Evolutionary conservation across 306 rosid species (phyloP).

Genomic region (Sophora flavescens): DNA sequence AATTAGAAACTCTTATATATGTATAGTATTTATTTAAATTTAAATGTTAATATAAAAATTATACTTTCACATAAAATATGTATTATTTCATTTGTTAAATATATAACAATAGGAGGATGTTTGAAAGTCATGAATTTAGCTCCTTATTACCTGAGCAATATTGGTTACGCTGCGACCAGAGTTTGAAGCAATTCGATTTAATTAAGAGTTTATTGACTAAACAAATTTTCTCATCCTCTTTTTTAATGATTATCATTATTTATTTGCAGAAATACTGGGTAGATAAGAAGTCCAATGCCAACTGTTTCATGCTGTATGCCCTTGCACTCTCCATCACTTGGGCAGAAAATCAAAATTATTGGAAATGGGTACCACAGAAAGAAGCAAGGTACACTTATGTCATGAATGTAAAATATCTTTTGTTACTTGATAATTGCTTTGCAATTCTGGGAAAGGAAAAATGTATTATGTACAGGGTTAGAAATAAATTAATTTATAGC

Average conservation of each 20-base stretch:
- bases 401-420: neutral
- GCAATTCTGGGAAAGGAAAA: neutral
- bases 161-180: neutral
- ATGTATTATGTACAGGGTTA: neutral
- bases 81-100: too few relatives aligned
- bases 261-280: slow-evolving; percentile 56
- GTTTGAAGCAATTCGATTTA: neutral
- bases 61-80: too few relatives aligned
- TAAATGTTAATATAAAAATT: too few relatives aligned
- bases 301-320: slow-evolving; percentile 79
- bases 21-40: too few relatives aligned
- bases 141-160: neutral
- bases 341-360: slow-evolving; percentile 56
- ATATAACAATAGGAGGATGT: too few relatives aligned
- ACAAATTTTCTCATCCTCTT: neutral
- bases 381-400: slow-evolving; percentile 56
- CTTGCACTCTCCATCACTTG: slow-evolving; percentile 69
- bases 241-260: slow-evolving; percentile 10
- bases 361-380: slow-evolving; percentile 62
- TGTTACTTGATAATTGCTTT: neutral
- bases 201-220: neutral
- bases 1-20: too few relatives aligned
- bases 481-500: too few relatives aligned
- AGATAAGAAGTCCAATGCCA: slow-evolving; percentile 47
- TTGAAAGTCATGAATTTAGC: neutral